Base-by-base conservation (phyloP, 1,284 basidiomycete species). In the Irpex sp. region DNA sequence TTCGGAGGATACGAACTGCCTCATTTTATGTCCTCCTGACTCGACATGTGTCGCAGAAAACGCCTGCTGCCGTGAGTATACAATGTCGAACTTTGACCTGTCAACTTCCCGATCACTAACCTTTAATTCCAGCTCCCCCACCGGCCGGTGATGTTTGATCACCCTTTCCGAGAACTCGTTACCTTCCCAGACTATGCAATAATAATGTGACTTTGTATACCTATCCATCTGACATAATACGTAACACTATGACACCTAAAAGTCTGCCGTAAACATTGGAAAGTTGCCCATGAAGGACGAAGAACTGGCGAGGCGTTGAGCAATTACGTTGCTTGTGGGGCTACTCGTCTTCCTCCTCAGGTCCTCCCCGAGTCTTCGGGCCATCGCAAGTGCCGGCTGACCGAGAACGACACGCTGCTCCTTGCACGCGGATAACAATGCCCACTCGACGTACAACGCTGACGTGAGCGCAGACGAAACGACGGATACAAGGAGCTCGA, bases 21-120 rank as follows among this genome's bases (percentile, higher is more conserved):
- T 81, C 43, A 77, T 81, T 50, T 61, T 72, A 8, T 81, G 79
- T 62, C 90, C 90, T 7, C 73, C 83, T 11, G 88, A 89, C 69
- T 81, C 83, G 64, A 82, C 81, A 56, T 93, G 91, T 68, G 78
- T 88, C 17, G 75, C 76, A 54, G 87, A 91, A 70, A 87, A 91
- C 67, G 83, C 89, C 1, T 93, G 91, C 72, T 93, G 91, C 74
- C 90, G 90, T 93, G 73, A 79, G 90, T 85, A 50, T 9, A 50
- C n/a, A n/a, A 17, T n/a, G 19, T 26, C 49, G 19, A n/a, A 50
- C 19, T 50, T 50, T 9, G 49, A 43, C 39, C 8, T 43, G 39
- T 50, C 17, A 13, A n/a, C 11, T n/a, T 8, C 19, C 7, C 19
- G 17, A 17, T 8, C 19, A 21, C 19, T 50, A 17, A 50, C 49